Evolutionary conservation across 2,329 filamentous ascomycete genomes (phyloP).

Genomic region (Westerdykella aurantiaca): DNA sequence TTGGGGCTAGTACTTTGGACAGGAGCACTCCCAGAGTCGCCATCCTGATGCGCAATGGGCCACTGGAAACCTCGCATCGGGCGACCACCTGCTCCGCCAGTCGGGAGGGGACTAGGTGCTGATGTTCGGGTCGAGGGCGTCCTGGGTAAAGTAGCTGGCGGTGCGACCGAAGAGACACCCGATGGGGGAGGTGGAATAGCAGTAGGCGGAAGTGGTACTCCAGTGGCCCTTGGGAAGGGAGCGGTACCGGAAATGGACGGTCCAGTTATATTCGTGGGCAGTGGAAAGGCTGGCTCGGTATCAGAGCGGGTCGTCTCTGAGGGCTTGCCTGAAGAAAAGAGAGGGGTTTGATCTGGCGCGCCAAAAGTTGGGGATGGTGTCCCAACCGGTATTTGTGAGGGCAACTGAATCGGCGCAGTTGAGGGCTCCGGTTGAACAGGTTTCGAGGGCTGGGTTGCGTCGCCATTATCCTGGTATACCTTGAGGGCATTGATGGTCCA

Average conservation of each 20-base stretch:
- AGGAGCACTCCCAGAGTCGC: background rate
- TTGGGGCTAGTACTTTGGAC: background rate
- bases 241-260: no score
- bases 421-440: background rate
- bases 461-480: constrained; percentile 32
- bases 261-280: no score
- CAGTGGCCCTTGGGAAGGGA: no score
- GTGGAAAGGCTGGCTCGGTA: no score
- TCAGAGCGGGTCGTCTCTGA: background rate
- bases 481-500: constrained; percentile 58
- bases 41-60: no score
- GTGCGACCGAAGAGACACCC: no score
- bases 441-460: constrained; percentile 2
- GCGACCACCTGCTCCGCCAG: background rate
- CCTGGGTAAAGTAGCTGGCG: no score
- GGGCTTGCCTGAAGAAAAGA: background rate
- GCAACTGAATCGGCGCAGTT: background rate
- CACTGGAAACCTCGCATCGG: no score
- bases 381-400: background rate
- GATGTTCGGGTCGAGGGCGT: no score
- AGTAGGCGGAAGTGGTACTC: no score
- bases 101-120: background rate
- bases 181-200: no score
- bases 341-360: no score
- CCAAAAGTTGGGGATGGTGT: background rate